Evolutionary conservation across 2,329 filamentous ascomycete species (phyloP), one percentile per base, ranked within the genome.

Genomic region (Fusarium poae): DNA sequence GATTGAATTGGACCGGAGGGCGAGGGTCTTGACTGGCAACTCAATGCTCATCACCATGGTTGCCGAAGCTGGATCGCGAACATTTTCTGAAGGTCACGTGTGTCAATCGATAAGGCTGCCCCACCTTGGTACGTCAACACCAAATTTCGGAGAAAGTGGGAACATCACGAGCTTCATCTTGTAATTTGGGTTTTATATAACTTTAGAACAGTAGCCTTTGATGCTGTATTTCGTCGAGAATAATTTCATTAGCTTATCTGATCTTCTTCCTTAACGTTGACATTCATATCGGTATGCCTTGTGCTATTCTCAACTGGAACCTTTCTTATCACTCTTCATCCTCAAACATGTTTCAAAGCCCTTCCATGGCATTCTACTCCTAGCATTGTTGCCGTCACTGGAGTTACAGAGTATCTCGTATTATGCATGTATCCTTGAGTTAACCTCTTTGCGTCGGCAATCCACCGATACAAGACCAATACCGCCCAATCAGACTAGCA

Each of bases 1-100:
- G 59, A 62, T 58, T 67, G 55, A 53, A 45, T 53, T 51, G 23
- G 46, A 10, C 32, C 32, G 46, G 46, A n/a, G 40, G 23, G 39
- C 34, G 37, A 45, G 49, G 32, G 30, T 59, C 49, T 52, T 68
- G 54, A 43, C 30, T 30, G 55, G 52, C 53, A 49, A 55, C 43
- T 21, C 55, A 35, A 49, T 53, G 32, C 35, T 51, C 39, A 35
- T 34, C 35, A 51, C 32, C 11, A 43, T 48, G 35, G 42, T 50
- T n/a, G 25, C 51, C 67, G 43, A 72, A 71, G 61, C 70, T 62
- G 51, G 42, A 58, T 71, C 72, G 68, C 57, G 63, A 77, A 77
- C 75, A 77, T 77, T 77, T 77, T 77, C 73, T 75, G 60, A 59
- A 68, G 52, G 70, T 77, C 76, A 77, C 76, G 76, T 77, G 72